Percentiles rank a stretch among this genome's conserved stretches.
phyloP scores from a whole-genome alignment of 352 stramenopile genomes.

The Phytophthora idaei region DNA sequence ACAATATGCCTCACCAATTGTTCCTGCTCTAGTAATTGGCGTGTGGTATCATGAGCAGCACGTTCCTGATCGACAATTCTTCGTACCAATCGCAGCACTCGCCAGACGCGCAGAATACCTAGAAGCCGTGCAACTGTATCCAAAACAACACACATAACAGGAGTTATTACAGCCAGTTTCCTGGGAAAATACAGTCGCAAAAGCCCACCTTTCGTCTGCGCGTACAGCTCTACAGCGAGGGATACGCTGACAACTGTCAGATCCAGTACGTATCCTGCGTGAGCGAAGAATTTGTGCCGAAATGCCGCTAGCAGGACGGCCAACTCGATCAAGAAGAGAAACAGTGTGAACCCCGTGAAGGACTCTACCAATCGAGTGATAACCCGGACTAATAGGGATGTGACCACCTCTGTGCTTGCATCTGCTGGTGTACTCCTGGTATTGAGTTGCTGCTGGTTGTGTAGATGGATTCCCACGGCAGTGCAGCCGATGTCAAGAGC shows the following conservation, averaged over 20 bases:
- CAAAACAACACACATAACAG: neutral
- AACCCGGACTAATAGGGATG: constrained; percentile 21
- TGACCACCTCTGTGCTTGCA: neutral
- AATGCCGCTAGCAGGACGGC: constrained; percentile 49
- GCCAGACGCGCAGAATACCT: constrained; percentile 62
- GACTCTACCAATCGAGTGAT: constrained; percentile 49
- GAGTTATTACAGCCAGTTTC: constrained; percentile 1
- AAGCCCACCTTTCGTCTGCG: constrained; percentile 57
- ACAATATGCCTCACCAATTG: constrained; percentile 40
- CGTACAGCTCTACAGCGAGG: constrained; percentile 51
- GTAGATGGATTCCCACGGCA: constrained; percentile 45
- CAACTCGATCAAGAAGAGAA: constrained; percentile 69
- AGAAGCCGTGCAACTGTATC: constrained; percentile 48
- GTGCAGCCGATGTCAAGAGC: constrained; percentile 50
- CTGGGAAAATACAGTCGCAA: neutral
- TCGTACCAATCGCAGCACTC: constrained; percentile 59
- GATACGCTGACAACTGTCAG: constrained; percentile 35
- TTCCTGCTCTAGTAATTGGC: constrained; percentile 49
- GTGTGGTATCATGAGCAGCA: constrained; percentile 43
- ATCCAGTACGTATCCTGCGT: constrained; percentile 69
- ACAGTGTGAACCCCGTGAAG: constrained; percentile 62
- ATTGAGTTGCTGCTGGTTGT: constrained; percentile 25
- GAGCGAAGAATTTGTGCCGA: constrained; percentile 51
- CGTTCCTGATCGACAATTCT: constrained; percentile 58
- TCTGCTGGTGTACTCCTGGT: constrained; percentile 7